Conservation (phyloP, 768 basidiomycete species). For the Solioccasus polychromus region DNA sequence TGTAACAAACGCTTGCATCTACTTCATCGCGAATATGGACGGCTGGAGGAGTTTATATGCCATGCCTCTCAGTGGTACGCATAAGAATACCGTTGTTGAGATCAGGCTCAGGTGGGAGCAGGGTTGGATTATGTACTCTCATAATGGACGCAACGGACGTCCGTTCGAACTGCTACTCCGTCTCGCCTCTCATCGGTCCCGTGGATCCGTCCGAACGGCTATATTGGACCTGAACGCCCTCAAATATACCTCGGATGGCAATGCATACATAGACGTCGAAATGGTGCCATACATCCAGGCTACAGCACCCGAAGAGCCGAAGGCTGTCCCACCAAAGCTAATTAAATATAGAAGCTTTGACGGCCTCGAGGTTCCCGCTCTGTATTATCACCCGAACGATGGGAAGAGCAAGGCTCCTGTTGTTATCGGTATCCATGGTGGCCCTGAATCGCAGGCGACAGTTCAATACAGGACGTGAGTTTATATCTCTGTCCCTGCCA, state of each 20-base stretch:
- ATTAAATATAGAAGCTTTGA: conserved; percentile 42
- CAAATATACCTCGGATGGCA: conserved; percentile 20
- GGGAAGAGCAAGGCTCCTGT: conserved; percentile 29
- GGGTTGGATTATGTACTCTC: conserved; percentile 28
- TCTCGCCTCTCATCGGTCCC: conserved; percentile 32
- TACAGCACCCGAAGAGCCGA: conserved; percentile 23
- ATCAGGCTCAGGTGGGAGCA: conserved; percentile 31
- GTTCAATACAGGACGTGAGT: conserved; percentile 33
- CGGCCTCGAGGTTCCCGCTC: conserved; percentile 37
- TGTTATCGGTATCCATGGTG: conserved; percentile 40
- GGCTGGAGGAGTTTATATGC: conserved; percentile 34
- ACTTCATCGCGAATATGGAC: conserved; percentile 39
- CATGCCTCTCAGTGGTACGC: conserved; percentile 29
- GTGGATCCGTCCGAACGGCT: conserved; percentile 26
- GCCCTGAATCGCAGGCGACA: conserved; percentile 37
- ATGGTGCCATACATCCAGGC: conserved; percentile 35
- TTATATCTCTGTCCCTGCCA: neutral
- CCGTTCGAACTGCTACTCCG: conserved; percentile 36
- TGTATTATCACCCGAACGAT: conserved; percentile 29
- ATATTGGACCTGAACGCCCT: conserved; percentile 28
- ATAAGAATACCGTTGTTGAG: conserved; percentile 31
- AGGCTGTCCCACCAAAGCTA: conserved; percentile 31
- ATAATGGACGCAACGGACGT: conserved; percentile 33
- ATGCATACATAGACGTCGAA: conserved; percentile 27
- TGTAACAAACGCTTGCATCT: conserved; percentile 27